Conservation (phyloP, 2,329 filamentous ascomycete genomes). For the Beauveria asiatica region DNA sequence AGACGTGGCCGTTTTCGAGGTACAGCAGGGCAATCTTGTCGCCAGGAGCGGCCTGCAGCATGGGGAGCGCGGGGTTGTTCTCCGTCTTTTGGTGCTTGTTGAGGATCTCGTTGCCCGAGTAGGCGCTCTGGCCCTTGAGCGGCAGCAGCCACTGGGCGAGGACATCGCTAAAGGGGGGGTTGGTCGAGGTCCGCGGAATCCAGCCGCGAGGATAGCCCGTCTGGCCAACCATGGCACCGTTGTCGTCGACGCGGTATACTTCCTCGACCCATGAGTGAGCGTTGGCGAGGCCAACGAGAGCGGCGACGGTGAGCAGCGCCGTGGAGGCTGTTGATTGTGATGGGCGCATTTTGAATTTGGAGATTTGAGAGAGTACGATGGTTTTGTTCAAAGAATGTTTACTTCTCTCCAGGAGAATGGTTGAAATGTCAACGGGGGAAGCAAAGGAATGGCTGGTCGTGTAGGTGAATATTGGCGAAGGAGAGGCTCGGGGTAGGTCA, state of each 20-base stretch:
- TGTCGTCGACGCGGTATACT: conserved; percentile 59
- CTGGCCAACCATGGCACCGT: conserved; percentile 63
- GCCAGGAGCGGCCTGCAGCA: conserved; percentile 51
- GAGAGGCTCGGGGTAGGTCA: not conserved
- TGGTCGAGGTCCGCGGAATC: conserved; percentile 41
- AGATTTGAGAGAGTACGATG: not conserved
- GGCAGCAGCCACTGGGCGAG: conserved; percentile 58
- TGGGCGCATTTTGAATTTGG: conserved; percentile 1
- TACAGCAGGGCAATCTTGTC: conserved; percentile 60
- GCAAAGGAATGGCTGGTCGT: not conserved
- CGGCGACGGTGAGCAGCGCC: conserved; percentile 15
- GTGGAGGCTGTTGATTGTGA: conserved; percentile 15
- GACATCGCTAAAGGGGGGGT: conserved; percentile 47
- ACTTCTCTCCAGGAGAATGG: conserved; percentile 2
- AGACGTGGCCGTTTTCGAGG: conserved; percentile 71
- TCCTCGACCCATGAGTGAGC: conserved; percentile 82
- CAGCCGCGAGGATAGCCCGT: conserved; percentile 71
- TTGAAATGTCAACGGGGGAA: not conserved
- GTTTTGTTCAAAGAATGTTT: not conserved
- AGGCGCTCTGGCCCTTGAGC: conserved; percentile 50
- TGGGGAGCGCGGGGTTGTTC: conserved; percentile 46
- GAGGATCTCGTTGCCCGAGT: conserved; percentile 50
- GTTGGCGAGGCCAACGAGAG: conserved; percentile 21
- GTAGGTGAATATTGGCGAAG: not conserved
- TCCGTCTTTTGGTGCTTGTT: conserved; percentile 27